Evolutionary conservation across 352 stramenopile species (phyloP).

Genomic region (Globisporangium radiosum): DNA sequence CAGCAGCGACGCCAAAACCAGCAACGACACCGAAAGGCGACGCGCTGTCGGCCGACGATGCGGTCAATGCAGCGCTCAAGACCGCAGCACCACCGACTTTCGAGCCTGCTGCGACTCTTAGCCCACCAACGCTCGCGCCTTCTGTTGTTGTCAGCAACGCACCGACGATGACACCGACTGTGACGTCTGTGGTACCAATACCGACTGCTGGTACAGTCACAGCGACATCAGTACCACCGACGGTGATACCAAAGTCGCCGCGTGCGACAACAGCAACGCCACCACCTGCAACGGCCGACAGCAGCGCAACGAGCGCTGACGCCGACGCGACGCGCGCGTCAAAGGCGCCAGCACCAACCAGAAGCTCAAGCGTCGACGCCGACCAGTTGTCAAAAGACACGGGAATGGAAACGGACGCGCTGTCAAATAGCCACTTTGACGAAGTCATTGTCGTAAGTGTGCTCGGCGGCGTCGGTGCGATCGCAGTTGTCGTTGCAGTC

Average conservation of each 20-base stretch:
- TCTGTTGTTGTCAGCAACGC: neutral
- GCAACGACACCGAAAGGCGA: neutral
- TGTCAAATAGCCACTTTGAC: slow-evolving; percentile 15
- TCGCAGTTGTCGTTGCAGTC: slow-evolving; percentile 40
- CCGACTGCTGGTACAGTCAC: slow-evolving; percentile 4
- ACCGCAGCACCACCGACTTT: neutral
- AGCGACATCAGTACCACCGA: neutral
- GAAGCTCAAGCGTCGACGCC: neutral
- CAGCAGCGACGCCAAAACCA: neutral
- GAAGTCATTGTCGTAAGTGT: slow-evolving; percentile 52
- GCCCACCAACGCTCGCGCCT: neutral
- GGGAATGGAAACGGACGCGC: slow-evolving; percentile 13
- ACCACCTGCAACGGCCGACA: neutral
- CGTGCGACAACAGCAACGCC: neutral
- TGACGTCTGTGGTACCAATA: slow-evolving; percentile 1
- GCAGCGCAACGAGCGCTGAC: neutral
- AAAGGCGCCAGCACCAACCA: slow-evolving; percentile 1
- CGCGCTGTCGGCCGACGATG: slow-evolving; percentile 11
- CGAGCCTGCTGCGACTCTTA: no score
- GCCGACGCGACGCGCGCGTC: neutral
- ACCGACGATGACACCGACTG: neutral
- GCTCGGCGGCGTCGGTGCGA: slow-evolving; percentile 44
- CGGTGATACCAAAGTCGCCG: slow-evolving; percentile 3
- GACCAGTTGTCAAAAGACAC: slow-evolving; percentile 9
- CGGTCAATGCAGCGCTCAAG: slow-evolving; percentile 11